A percentile compares a stretch with the other conserved stretches of the same genome.
Conservation (phyloP, 306 rosid species). For the Glycyrrhiza uralensis region DNA sequence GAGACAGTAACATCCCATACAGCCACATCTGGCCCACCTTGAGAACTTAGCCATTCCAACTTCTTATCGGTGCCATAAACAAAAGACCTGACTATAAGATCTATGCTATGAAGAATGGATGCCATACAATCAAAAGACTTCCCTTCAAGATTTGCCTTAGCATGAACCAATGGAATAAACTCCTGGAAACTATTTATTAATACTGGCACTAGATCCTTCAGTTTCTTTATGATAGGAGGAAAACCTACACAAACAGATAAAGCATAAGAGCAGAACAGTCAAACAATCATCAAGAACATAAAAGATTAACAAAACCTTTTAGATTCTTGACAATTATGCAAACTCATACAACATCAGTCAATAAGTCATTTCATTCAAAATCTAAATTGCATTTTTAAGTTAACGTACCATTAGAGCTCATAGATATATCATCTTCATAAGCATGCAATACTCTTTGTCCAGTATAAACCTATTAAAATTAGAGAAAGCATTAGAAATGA, state of each 20-base stretch:
- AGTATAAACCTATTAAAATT: slow-evolving; percentile 46
- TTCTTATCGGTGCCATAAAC: slow-evolving; percentile 39
- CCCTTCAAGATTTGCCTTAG: slow-evolving; percentile 43
- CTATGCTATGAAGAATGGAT: slow-evolving; percentile 61
- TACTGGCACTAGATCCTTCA: slow-evolving; percentile 63
- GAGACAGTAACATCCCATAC: slow-evolving; percentile 47
- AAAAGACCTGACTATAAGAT: slow-evolving; percentile 55
- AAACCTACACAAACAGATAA: slow-evolving; percentile 45
- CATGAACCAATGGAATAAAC: slow-evolving; percentile 44
- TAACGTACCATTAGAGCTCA: slow-evolving; percentile 55
- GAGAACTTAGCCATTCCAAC: slow-evolving; percentile 39
- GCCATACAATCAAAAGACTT: slow-evolving; percentile 67
- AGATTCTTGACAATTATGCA: background rate
- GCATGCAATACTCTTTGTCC: slow-evolving; percentile 54
- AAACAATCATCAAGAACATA: slow-evolving; percentile 18
- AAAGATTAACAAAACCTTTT: background rate
- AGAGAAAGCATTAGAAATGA: slow-evolving; percentile 30
- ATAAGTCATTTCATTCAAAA: background rate
- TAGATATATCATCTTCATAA: slow-evolving; percentile 51
- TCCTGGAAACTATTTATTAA: slow-evolving; percentile 72
- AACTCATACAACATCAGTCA: background rate
- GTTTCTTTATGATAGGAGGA: slow-evolving; percentile 46
- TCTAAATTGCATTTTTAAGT: slow-evolving; percentile 13
- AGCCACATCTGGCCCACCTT: slow-evolving; percentile 33
- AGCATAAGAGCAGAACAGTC: slow-evolving; percentile 29